Evolutionary conservation across 495 filamentous ascomycete genomes (phyloP).

Genomic region (Evernia prunastri): DNA sequence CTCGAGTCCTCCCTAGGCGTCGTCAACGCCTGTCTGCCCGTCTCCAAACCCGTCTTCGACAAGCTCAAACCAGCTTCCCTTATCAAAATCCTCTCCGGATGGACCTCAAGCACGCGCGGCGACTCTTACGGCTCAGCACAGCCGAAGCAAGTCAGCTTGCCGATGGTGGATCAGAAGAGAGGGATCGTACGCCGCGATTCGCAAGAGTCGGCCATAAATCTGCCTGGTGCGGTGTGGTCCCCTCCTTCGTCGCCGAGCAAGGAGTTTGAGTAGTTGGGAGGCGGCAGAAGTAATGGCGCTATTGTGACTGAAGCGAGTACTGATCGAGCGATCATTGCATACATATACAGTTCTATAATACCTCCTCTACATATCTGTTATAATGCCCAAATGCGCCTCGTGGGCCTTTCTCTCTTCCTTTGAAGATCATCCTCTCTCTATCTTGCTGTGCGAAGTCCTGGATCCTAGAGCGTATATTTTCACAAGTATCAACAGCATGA

Average conservation of each 20-base stretch:
- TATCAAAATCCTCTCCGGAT: not conserved
- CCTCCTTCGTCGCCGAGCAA: not conserved
- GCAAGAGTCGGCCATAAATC: not conserved
- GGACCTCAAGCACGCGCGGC: not conserved
- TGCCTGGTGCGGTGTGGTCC: not conserved
- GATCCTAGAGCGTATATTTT: too few species aligned
- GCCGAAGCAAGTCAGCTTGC: not conserved
- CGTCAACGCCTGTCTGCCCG: constrained; percentile 20
- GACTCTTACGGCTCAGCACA: not conserved
- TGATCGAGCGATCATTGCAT: too few species aligned
- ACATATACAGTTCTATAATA: too few species aligned
- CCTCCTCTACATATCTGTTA: too few species aligned
- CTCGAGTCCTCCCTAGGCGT: constrained; percentile 20
- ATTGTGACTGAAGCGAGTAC: too few species aligned
- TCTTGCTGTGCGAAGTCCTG: too few species aligned
- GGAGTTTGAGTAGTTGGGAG: not conserved
- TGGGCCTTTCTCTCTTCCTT: too few species aligned
- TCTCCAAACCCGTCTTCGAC: constrained; percentile 19
- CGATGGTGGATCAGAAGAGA: not conserved
- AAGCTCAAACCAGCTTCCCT: not conserved
- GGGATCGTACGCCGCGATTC: not conserved
- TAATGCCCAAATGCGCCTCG: too few species aligned
- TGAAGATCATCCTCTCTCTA: too few species aligned
- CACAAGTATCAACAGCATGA: too few species aligned
- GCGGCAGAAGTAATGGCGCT: too few species aligned